phyloP scores from a whole-genome alignment of 257 asterid genomes.

The Fraxinus quadrangulata region DNA sequence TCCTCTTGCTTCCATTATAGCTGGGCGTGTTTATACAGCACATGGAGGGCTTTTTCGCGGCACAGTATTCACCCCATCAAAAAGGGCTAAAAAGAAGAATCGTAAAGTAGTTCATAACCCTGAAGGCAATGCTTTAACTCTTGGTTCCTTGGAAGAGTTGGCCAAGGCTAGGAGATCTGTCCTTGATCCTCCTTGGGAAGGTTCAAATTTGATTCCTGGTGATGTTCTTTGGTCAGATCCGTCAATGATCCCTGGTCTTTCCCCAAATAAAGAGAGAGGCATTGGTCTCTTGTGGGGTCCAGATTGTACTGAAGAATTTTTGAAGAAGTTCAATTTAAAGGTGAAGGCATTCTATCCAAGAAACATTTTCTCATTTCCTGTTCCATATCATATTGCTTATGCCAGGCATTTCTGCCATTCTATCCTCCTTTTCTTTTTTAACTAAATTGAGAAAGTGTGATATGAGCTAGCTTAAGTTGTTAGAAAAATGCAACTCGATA shows the following conservation, averaged over 20 bases:
- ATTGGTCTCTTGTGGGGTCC: constrained; percentile 98
- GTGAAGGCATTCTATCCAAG: constrained; percentile 38
- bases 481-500: constrained; percentile 5
- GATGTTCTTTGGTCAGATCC: constrained; percentile 99
- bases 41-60: constrained; percentile 99
- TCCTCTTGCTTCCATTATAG: constrained; percentile 93
- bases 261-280: constrained; percentile 90
- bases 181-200: constrained; percentile 99
- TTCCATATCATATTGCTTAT: constrained; percentile 10
- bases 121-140: constrained; percentile 46
- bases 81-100: constrained; percentile 86
- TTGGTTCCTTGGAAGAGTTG: constrained; percentile 92
- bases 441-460: neutral
- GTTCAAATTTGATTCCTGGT: constrained; percentile 91
- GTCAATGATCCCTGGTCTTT: constrained; percentile 78
- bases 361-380: constrained; percentile 4
- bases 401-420: neutral
- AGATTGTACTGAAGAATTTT: constrained; percentile 90
- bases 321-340: constrained; percentile 71
- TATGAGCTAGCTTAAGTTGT: constrained; percentile 1
- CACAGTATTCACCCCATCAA: constrained; percentile 53
- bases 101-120: constrained; percentile 62
- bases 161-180: constrained; percentile 91
- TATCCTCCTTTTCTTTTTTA: neutral
- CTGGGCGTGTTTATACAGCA: constrained; percentile 82